These are phyloP conservation scores for Acarospora socialis DNA, from an alignment of 2,329 filamentous ascomycete species.

Conservation along the genomic window DNA sequence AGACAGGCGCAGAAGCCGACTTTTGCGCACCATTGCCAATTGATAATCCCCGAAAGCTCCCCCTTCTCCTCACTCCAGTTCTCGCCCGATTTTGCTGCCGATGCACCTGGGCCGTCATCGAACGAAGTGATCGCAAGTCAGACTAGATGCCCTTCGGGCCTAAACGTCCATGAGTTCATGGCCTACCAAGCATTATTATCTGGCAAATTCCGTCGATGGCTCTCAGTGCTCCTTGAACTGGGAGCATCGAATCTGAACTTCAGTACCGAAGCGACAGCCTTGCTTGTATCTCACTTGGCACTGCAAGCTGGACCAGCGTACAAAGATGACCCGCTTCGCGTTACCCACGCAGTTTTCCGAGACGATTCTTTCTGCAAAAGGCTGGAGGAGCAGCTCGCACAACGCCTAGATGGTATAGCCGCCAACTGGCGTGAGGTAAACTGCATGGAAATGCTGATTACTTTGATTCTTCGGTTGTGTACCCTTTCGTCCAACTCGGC, in stretches of 20 bases:
- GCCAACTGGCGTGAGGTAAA: constrained; percentile 45
- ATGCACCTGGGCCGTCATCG: constrained; percentile 33
- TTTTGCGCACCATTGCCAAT: constrained; percentile 21
- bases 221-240: constrained; percentile 35
- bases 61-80: constrained; percentile 22
- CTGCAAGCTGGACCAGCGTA: constrained; percentile 40
- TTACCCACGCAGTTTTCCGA: constrained; percentile 35
- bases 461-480: constrained; percentile 31
- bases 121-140: constrained; percentile 38
- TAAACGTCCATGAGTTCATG: constrained; percentile 36
- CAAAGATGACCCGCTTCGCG: constrained; percentile 25
- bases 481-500: no score
- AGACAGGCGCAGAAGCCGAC: constrained; percentile 21
- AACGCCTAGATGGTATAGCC: constrained; percentile 32
- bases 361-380: constrained; percentile 36
- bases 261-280: constrained; percentile 36
- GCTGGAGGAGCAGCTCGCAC: constrained; percentile 34
- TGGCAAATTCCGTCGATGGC: constrained; percentile 33
- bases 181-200: constrained; percentile 32
- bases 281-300: constrained; percentile 38
- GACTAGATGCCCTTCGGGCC: constrained; percentile 29
- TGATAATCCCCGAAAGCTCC: constrained; percentile 25
- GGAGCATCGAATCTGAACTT: constrained; percentile 45
- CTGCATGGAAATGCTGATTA: constrained; percentile 45
- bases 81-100: constrained; percentile 18